Conservation (phyloP, 1,284 basidiomycete genomes). For the Trametes hirsuta region DNA sequence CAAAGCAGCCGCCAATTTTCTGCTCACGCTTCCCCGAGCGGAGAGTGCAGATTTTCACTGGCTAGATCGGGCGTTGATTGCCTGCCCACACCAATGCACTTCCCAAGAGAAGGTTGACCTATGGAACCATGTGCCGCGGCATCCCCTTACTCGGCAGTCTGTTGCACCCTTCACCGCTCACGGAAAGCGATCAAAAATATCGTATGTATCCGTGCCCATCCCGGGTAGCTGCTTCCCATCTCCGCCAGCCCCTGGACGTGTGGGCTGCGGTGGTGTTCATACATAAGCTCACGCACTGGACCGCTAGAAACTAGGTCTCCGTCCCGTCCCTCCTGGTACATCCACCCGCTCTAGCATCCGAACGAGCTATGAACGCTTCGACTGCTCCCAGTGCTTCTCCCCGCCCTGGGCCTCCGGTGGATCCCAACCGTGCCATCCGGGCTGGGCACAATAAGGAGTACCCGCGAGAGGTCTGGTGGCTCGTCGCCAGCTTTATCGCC, state of each 20-base stretch:
- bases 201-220: constrained; percentile 3
- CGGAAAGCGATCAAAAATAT: constrained; percentile 3
- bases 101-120: constrained; percentile 3
- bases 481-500: constrained; percentile 45
- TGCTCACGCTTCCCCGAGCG: not conserved
- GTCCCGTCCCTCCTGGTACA: not conserved
- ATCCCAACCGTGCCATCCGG: constrained; percentile 21
- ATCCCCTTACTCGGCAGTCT: constrained; percentile 11
- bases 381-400: not conserved
- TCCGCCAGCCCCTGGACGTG: not conserved
- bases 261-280: not conserved
- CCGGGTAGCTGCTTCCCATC: constrained; percentile 8
- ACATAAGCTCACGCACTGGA: constrained; percentile 7
- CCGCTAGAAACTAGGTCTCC: not conserved
- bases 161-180: constrained; percentile 10
- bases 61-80: constrained; percentile 11
- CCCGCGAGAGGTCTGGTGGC: constrained; percentile 48
- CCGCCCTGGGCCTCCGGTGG: not conserved
- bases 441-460: constrained; percentile 30
- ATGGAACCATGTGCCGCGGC: constrained; percentile 12
- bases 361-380: constrained; percentile 4
- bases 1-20: not conserved
- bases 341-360: not conserved
- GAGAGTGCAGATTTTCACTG: constrained; percentile 10
- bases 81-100: constrained; percentile 12